These are phyloP conservation scores for Cordyceps cicadae DNA, from an alignment of 2,329 filamentous ascomycete genomes.

Conservation along the genomic window DNA sequence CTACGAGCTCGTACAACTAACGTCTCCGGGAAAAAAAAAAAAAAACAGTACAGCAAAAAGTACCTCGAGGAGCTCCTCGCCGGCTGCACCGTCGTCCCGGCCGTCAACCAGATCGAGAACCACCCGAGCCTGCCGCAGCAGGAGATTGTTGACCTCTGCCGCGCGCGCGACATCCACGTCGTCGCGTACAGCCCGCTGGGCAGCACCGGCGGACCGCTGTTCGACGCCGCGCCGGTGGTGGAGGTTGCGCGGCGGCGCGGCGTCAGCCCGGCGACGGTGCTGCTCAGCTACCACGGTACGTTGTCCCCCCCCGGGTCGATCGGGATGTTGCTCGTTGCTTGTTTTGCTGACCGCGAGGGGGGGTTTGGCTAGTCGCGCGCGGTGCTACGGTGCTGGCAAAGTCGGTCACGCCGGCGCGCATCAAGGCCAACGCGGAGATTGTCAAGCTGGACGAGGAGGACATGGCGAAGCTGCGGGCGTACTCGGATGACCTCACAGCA, in stretches of 20 bases:
- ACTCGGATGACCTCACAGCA: conserved; percentile 41
- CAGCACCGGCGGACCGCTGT: conserved; percentile 55
- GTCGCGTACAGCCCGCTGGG: conserved; percentile 65
- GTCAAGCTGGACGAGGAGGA: conserved; percentile 59
- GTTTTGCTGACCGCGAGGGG: neutral
- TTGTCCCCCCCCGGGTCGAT: neutral
- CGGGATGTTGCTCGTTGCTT: no score
- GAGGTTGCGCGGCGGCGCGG: conserved; percentile 57
- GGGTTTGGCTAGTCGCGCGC: conserved; percentile 45
- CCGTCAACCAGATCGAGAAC: conserved; percentile 68
- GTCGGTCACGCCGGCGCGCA: conserved; percentile 59
- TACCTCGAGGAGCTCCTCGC: conserved; percentile 49
- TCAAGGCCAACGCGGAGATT: conserved; percentile 61
- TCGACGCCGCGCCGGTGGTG: conserved; percentile 54
- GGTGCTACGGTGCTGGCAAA: conserved; percentile 66
- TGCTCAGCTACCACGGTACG: conserved; percentile 65
- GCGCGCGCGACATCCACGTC: conserved; percentile 59
- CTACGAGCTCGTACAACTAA: no score
- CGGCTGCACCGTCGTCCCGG: conserved; percentile 47
- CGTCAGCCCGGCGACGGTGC: conserved; percentile 51
- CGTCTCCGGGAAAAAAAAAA: no score
- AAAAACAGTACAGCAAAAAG: conserved; percentile 38
- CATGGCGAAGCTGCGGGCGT: conserved; percentile 47
- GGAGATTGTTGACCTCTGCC: conserved; percentile 62
- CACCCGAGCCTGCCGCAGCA: conserved; percentile 64